Percentiles rank a stretch among this genome's conserved stretches.
Conservation (phyloP, 371 early-diverging fungal species). For the Actinomucor elegans region DNA sequence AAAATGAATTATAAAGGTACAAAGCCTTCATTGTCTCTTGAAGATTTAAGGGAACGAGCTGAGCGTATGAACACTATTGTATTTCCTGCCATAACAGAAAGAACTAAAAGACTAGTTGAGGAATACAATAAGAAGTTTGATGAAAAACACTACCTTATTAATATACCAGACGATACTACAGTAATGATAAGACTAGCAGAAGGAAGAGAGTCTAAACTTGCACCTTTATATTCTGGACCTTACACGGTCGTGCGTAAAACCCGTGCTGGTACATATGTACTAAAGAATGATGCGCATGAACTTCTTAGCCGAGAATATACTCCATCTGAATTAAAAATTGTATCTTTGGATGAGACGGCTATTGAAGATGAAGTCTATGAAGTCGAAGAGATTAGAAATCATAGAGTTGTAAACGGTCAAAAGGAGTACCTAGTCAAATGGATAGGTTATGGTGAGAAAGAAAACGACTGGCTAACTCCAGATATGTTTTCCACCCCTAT, state of each 20-base stretch:
- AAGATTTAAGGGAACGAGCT: slow-evolving; percentile 9
- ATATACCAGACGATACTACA: neutral
- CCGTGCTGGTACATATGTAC: slow-evolving; percentile 13
- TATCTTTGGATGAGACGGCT: no score
- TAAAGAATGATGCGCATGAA: slow-evolving; percentile 15
- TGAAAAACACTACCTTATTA: slow-evolving; percentile 5
- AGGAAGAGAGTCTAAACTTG: neutral
- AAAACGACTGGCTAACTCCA: no score
- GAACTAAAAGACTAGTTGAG: neutral
- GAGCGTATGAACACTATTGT: slow-evolving; percentile 19
- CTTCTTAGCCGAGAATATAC: slow-evolving; percentile 2
- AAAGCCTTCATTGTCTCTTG: slow-evolving; percentile 4
- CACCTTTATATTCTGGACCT: slow-evolving; percentile 10
- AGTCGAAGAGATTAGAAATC: no score
- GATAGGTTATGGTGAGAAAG: no score
- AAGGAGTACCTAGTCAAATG: neutral
- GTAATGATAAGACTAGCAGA: slow-evolving; percentile 5
- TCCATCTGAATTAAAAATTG: no score
- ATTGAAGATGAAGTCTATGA: no score
- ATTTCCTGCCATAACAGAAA: slow-evolving; percentile 18
- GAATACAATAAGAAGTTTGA: neutral
- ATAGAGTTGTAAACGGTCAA: no score
- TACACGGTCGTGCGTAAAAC: slow-evolving; percentile 18
- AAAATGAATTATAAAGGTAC: neutral
- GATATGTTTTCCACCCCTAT: no score